Conservation (phyloP, 148 eudicot genomes). For the Pharnaceum exiguum region DNA sequence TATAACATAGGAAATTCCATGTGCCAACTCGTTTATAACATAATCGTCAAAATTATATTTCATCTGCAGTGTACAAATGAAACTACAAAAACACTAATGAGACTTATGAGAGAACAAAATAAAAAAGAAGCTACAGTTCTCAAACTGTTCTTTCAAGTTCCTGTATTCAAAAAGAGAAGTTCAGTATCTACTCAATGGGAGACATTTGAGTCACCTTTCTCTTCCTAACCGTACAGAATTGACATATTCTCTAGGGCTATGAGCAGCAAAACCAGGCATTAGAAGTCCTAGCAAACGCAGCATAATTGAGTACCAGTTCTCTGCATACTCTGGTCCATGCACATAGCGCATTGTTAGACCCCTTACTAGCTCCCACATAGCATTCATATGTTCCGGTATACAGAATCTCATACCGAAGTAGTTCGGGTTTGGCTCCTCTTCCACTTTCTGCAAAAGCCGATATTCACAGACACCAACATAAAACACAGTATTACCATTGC, state of each 20-base stretch:
- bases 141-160: too few species aligned
- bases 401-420: constrained; percentile 44
- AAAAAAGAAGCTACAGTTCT: too few species aligned
- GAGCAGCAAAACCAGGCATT: constrained; percentile 71
- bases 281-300: constrained; percentile 45
- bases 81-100: too few species aligned
- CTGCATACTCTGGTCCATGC: constrained; percentile 55
- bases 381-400: constrained; percentile 51
- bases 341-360: constrained; percentile 40
- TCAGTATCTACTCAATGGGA: constrained; percentile 16
- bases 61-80: too few species aligned
- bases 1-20: too few species aligned
- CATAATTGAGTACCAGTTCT: constrained; percentile 46
- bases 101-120: too few species aligned
- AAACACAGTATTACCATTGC: constrained; percentile 2
- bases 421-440: constrained; percentile 74
- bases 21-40: too few species aligned
- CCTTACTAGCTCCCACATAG: constrained; percentile 74
- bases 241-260: constrained; percentile 65
- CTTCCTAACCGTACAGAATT: constrained; percentile 67
- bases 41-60: too few species aligned
- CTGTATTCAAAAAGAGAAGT: too few species aligned
- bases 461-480: background rate
- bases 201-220: constrained; percentile 17
- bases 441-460: constrained; percentile 45